Base-by-base conservation (phyloP, 2,329 filamentous ascomycete species). In the Hypoxylon sp. region DNA sequence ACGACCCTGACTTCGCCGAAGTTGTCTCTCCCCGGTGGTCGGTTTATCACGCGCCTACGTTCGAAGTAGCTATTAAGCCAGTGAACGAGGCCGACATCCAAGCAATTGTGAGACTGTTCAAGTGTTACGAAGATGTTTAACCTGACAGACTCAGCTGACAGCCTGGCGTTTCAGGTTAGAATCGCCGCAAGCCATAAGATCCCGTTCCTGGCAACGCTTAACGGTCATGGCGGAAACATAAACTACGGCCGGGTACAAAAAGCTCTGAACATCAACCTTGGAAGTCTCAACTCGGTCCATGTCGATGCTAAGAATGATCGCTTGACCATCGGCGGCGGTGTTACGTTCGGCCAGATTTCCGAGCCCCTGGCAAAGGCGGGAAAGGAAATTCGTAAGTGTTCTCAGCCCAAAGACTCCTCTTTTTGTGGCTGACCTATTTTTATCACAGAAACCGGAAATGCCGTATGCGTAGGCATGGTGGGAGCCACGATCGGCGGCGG, bases 401-500 rank as follows among this genome's bases (percentile, higher is more conserved):
- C 11, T 23, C 37, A 23, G n/a, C 35, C 35, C 35, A 1, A 9
- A 1, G 5, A 4, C 2, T 4, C 17, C 11, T 5, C 4, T 17
- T 15, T 33, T 15, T n/a, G n/a, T n/a, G 17, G 35, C 35, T 38
- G 11, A 38, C 11, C 17, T n/a, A 11, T 9, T 40, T 7, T 35
- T 9, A 18, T n/a, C 7, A 23, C 4, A 40, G 37, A 40, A 17
- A 35, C 33, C 11, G 33, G 33, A 18, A 35, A 35, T 15, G 33
- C 33, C 8, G 33, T 18, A 35, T 35, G n/a, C 11, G 46, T 51
- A 15, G 50, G 56, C 5, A 13, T 60, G 11, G 41, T 48, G 5
- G 37, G 43, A 6, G 42, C 48, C 1, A 42, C 48, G 1, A 26
- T 56, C 2, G 57, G 57, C 20, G 52, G 35, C 8, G 53, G 48